Evolutionary conservation across 2,329 filamentous ascomycete species (phyloP).

Genomic region (Colletotrichum echinochloae): DNA sequence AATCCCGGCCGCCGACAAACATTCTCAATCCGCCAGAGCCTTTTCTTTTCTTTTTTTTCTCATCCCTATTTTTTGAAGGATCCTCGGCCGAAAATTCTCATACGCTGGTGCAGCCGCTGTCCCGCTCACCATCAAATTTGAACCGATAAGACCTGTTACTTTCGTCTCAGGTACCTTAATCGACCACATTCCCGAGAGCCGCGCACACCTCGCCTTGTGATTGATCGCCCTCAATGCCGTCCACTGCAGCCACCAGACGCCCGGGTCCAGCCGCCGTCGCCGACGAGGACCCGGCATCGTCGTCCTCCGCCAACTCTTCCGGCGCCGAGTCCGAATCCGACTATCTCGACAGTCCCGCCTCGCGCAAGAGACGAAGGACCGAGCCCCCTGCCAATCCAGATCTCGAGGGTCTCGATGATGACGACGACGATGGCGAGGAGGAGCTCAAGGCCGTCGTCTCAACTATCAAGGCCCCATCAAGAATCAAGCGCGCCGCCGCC

Average conservation of each 20-base stretch:
- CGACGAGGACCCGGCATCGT: conserved; percentile 29
- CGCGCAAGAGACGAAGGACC: conserved; percentile 61
- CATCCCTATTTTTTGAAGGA: background rate
- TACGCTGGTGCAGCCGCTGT: conserved; percentile 23
- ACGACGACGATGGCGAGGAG: conserved; percentile 50
- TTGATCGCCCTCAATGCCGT: conserved; percentile 30
- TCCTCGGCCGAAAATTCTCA: conserved; percentile 34
- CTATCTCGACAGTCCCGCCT: conserved; percentile 58
- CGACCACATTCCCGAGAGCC: background rate
- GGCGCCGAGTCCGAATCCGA: conserved; percentile 58
- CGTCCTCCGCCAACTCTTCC: conserved; percentile 33
- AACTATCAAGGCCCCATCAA: conserved; percentile 64
- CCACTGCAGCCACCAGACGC: conserved; percentile 25
- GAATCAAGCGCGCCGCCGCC: conserved; percentile 53
- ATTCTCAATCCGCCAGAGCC: conserved; percentile 21
- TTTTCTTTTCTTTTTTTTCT: conserved; percentile 11
- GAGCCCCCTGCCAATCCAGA: conserved; percentile 44
- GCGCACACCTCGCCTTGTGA: background rate
- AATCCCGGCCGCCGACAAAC: conserved; percentile 32
- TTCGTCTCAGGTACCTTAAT: conserved; percentile 11
- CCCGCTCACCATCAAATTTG: conserved; percentile 15
- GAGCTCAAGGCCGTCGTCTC: conserved; percentile 52
- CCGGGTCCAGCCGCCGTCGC: conserved; percentile 25
- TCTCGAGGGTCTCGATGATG: conserved; percentile 39
- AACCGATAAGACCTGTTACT: background rate